Evolutionary conservation across 768 basidiomycete species (phyloP), one percentile per base, ranked within the genome.

Genomic region (Austroboletus eburneus): DNA sequence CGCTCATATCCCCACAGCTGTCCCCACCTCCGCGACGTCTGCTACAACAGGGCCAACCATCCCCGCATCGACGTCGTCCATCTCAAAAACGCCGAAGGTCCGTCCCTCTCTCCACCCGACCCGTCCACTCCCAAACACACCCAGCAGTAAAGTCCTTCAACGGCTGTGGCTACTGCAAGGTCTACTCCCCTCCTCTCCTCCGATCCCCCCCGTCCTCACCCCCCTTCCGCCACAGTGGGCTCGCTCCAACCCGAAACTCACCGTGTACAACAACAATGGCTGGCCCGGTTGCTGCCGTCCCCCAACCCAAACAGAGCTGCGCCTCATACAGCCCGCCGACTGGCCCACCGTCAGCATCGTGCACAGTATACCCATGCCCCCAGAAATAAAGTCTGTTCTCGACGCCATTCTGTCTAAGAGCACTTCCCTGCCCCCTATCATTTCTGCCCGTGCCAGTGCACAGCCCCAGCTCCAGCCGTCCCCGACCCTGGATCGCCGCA

Each of bases 261-360:
- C 76, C 25, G 78, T 78, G 16, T 78, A 77, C 61, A 70, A 75
- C 61, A 91, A 91, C 57, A 78, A 77, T 27, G 89, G 89, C 18
- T 91, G 87, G 87, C 90, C 90, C 34, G 89, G 89, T 32, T 92
- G 89, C 72, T 92, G 89, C 72, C 81, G 87, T n/a, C 71, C 87
- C 0, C 89, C 89, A 2, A 68, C 67, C 23, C 55, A 71, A 16
- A 69, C 61, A 45, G 89, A 91, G 64, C 73, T 77, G 56, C 73
- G 75, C 52, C 62, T 76, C 53, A 82, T 91, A 46, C 79, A 76
- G 18, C 75, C 81, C 42, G 82, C 83, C 3, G 88, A 90, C 64
- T 92, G 89, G 89, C 80, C 74, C 54, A 78, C 86, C 24, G 87
- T 91, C 63, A 84, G 80, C 66, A 74, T 77, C 51, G 79, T 90